Percentiles rank a stretch among this genome's conserved stretches.
Evolutionary conservation across 768 basidiomycete genomes (phyloP).

Genomic region (Hydnum rufescens): DNA sequence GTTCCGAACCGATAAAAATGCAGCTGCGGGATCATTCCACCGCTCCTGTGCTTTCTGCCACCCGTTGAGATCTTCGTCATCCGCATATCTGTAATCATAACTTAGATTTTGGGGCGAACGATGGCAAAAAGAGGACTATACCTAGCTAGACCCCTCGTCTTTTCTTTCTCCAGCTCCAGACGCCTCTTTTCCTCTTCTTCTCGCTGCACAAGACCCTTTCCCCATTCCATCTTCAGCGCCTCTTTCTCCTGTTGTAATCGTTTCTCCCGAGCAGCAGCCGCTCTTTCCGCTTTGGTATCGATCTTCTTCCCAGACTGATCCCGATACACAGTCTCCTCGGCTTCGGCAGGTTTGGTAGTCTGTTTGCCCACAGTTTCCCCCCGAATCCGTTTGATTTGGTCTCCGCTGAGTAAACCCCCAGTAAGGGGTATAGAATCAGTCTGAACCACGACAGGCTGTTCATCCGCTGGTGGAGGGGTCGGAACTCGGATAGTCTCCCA

Average conservation of each 20-base stretch:
- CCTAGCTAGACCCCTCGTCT: conserved; percentile 47
- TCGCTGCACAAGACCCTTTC: conserved; percentile 81
- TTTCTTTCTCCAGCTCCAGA: conserved; percentile 48
- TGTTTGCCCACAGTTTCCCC: conserved; percentile 23
- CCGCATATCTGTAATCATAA: conserved; percentile 26
- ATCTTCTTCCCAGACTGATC: conserved; percentile 76
- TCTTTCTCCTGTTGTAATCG: conserved; percentile 72
- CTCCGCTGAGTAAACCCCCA: neutral
- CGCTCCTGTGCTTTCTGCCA: conserved; percentile 59
- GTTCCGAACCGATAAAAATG: conserved; percentile 61
- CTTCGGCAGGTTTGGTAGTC: conserved; percentile 36
- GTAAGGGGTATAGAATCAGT: conserved; percentile 29
- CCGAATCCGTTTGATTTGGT: conserved; percentile 18
- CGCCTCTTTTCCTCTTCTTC: conserved; percentile 53
- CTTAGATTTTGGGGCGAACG: neutral
- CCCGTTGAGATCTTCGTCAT: conserved; percentile 74
- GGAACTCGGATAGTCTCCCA: conserved; percentile 51
- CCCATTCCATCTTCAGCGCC: conserved; percentile 92
- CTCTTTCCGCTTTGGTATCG: conserved; percentile 66
- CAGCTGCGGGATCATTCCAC: conserved; percentile 97
- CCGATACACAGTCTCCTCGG: conserved; percentile 86
- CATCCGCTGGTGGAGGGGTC: conserved; percentile 35
- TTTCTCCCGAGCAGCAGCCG: conserved; percentile 65
- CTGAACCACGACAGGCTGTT: conserved; percentile 49
- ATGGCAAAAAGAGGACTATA: conserved; percentile 7